Evolutionary conservation across 768 basidiomycete species (phyloP).

Genomic region (Mycena venus): DNA sequence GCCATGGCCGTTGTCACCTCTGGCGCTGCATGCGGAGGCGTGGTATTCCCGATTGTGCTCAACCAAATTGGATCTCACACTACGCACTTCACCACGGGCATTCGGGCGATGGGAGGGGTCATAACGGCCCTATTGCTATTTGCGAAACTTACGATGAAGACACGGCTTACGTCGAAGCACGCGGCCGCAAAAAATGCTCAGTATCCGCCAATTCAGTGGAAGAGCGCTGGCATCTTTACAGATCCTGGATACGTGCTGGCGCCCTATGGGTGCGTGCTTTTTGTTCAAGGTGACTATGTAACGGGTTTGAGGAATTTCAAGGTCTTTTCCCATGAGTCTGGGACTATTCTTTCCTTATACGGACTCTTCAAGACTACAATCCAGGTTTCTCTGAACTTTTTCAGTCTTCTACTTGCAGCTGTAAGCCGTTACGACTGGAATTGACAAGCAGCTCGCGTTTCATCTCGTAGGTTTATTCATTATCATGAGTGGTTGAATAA

Average conservation of each 20-base stretch:
- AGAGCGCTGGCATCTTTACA: not conserved
- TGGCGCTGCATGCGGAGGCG: constrained; percentile 51
- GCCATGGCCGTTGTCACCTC: constrained; percentile 54
- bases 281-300: too few species aligned
- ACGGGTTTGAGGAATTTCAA: not conserved
- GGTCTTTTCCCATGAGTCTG: constrained; percentile 12
- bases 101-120: constrained; percentile 52
- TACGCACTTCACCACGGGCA: constrained; percentile 47
- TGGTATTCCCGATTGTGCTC: constrained; percentile 52
- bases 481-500: not conserved
- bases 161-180: constrained; percentile 32
- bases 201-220: not conserved
- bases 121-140: constrained; percentile 47
- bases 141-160: constrained; percentile 51
- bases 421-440: constrained; percentile 45
- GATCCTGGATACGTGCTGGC: constrained; percentile 2
- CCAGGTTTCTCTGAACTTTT: too few species aligned
- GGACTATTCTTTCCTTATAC: constrained; percentile 29
- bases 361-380: too few species aligned
- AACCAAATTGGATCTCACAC: constrained; percentile 37
- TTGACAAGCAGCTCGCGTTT: constrained; percentile 42
- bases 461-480: constrained; percentile 41
- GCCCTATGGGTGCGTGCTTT: not conserved
- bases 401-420: constrained; percentile 54
- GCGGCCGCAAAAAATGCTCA: not conserved